Base-by-base conservation (phyloP, 2,329 filamentous ascomycete species). In the Trichoderma citrinoviride region DNA sequence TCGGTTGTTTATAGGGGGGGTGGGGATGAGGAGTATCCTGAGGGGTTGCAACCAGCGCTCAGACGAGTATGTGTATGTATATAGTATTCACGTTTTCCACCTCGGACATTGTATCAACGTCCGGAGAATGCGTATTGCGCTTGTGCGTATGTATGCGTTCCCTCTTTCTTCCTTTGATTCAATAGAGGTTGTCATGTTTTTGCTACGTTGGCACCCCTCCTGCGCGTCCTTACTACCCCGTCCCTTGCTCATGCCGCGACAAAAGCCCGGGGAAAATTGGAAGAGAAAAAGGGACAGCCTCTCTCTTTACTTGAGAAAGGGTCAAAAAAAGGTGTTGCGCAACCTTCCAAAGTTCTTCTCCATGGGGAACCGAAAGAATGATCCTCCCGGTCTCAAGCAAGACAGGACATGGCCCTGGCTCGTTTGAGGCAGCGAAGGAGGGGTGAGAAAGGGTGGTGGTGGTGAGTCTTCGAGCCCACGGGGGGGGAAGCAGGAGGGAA, bases 331-430 rank as follows among this genome's bases (percentile, higher is more conserved):
- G 12, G 19, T 55, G 17, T 37, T 33, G 55, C 33, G 55, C 21
- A 46, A 27, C 25, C 27, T 44, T 19, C 44, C 14, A 6, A 50
- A 27, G 40, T 14, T 60, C 44, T 14, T 60, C 44, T 50, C 56
- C 44, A 40, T 21, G 56, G 56, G 56, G 44, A 41, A 41, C 33
- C 33, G 27, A 43, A 29, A 19, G 2, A 37, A 47, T 46, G 47
- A 61, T 62, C 58, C 58, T 62, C 49, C 58, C 58, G 49, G 49
- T 62, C 49, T 62, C 49, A 62, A 62, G 40, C 8, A 44, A 12
- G 21, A 21, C 37, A 33, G n/a, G 49, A 15, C 41, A 17, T n/a
- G n/a, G 21, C 37, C 53, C 43, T 56, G 52, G n/a, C 23, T 12
- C 2, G 10, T 37, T 14, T 14, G 21, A 50, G 56, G 25, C 44